A percentile compares a stretch with the other conserved stretches of the same genome.
Conservation (phyloP, 208 protist species). For the Zelonia costaricensis region DNA sequence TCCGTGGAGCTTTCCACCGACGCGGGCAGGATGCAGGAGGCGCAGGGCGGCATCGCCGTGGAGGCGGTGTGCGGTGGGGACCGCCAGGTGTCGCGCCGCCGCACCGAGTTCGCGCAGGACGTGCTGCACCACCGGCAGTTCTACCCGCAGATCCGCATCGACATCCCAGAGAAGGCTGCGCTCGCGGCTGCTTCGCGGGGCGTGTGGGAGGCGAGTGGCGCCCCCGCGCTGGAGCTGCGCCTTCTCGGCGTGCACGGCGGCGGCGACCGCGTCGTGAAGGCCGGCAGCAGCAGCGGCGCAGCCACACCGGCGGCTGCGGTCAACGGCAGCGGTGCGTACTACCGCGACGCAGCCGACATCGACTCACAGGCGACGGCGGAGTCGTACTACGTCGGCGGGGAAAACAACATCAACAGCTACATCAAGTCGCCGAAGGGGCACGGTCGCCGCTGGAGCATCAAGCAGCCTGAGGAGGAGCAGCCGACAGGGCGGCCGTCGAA, state of each 20-base stretch:
- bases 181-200: background rate
- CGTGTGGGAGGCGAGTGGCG: background rate
- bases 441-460: constrained; percentile 7
- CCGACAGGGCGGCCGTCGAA: constrained; percentile 2
- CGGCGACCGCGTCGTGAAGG: background rate
- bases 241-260: constrained; percentile 21
- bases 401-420: constrained; percentile 42
- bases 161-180: constrained; percentile 23
- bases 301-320: background rate
- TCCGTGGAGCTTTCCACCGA: constrained; percentile 45
- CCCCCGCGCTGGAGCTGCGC: constrained; percentile 38
- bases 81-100: constrained; percentile 38
- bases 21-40: constrained; percentile 35
- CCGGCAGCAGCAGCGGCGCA: background rate
- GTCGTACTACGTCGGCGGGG: constrained; percentile 28
- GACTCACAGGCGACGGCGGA: constrained; percentile 13
- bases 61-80: constrained; percentile 47
- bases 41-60: constrained; percentile 44
- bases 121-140: constrained; percentile 20
- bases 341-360: background rate
- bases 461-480: constrained; percentile 8
- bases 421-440: constrained; percentile 15
- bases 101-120: constrained; percentile 26
- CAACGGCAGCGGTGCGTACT: background rate
- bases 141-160: constrained; percentile 44